These are phyloP conservation scores for Larix kaempferi DNA, from an alignment of 75 land plant genomes.

Conservation along the genomic window DNA sequence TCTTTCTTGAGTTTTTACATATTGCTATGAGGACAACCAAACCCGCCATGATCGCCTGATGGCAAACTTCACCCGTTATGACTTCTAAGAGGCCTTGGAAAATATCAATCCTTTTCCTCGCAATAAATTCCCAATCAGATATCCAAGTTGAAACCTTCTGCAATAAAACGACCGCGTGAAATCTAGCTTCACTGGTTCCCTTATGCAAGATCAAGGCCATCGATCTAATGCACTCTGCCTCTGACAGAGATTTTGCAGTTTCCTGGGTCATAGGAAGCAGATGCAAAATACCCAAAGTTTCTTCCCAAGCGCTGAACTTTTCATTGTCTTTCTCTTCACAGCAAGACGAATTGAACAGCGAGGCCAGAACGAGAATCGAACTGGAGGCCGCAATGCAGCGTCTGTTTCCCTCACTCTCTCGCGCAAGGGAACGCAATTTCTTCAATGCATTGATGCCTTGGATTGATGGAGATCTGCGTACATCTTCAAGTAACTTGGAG, in stretches of 20 bases:
- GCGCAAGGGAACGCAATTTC: constrained; percentile 9
- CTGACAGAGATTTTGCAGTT: neutral
- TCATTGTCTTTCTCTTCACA: neutral
- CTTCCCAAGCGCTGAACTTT: constrained; percentile 18
- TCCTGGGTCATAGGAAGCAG: neutral
- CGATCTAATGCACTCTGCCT: neutral
- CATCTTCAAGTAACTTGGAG: neutral
- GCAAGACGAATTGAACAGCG: constrained; percentile 4
- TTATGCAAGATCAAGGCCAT: neutral
- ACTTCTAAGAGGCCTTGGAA: too few species aligned
- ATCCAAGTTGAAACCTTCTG: neutral
- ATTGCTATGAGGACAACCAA: constrained; percentile 23
- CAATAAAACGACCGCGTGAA: neutral
- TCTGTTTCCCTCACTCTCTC: neutral
- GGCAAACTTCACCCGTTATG: constrained; percentile 18
- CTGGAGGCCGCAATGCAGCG: neutral
- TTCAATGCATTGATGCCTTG: constrained; percentile 8
- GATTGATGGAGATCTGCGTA: neutral
- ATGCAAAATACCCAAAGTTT: constrained; percentile 23
- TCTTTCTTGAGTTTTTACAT: constrained; percentile 23
- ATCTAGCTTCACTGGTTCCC: constrained; percentile 3
- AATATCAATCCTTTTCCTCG: too few species aligned
- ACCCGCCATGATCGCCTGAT: constrained; percentile 22
- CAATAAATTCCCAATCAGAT: too few species aligned
- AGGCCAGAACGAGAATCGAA: constrained; percentile 13